Percentiles rank a stretch among this genome's conserved stretches.
Evolutionary conservation across 805 yeast species (phyloP).

Genomic region (Saturnispora zaruensis): DNA sequence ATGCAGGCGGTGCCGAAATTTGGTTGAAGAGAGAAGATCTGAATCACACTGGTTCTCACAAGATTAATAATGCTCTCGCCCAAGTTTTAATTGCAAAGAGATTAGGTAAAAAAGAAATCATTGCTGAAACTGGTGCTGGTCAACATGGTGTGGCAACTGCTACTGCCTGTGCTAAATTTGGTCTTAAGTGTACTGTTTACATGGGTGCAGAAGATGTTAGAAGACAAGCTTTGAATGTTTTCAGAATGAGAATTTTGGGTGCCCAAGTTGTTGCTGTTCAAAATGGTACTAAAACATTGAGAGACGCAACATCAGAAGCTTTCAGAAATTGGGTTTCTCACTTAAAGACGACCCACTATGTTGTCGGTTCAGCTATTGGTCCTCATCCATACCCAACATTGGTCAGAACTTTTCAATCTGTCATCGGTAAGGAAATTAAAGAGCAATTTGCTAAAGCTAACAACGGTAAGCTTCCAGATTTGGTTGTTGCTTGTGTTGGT

Average conservation of each 20-base stretch:
- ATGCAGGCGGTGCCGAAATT: conserved; percentile 91
- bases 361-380: conserved; percentile 97
- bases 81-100: conserved; percentile 74
- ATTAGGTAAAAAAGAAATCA: conserved; percentile 65
- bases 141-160: conserved; percentile 94
- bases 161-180: conserved; percentile 88
- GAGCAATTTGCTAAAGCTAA: conserved; percentile 77
- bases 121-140: conserved; percentile 91
- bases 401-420: conserved; percentile 96
- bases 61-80: conserved; percentile 76
- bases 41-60: conserved; percentile 84
- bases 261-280: conserved; percentile 92
- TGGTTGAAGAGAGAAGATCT: conserved; percentile 98
- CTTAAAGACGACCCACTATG: conserved; percentile 79
- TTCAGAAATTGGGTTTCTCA: conserved; percentile 92
- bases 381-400: conserved; percentile 98
- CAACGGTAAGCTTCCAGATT: conserved; percentile 80
- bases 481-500: conserved; percentile 97
- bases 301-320: conserved; percentile 98
- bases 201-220: conserved; percentile 99
- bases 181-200: conserved; percentile 84
- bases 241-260: conserved; percentile 94
- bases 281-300: conserved; percentile 89
- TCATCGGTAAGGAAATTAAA: conserved; percentile 91
- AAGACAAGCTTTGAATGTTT: conserved; percentile 96